These are phyloP conservation scores for Funneliformis mosseae DNA, from an alignment of 192 early-diverging fungal species.

Conservation along the genomic window DNA sequence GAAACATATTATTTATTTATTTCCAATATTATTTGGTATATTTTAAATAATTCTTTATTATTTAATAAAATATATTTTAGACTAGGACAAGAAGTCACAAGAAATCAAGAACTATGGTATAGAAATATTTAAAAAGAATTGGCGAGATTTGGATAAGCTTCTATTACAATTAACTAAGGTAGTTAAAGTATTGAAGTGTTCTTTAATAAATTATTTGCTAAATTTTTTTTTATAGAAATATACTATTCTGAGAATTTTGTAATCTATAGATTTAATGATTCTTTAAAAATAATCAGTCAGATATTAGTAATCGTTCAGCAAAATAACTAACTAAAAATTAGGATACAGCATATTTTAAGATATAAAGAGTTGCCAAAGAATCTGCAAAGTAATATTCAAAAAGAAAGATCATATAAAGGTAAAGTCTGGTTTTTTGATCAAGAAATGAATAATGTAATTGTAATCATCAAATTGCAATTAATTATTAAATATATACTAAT, in stretches of 20 bases:
- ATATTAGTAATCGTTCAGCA: background rate
- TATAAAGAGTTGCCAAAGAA: no score
- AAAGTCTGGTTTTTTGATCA: no score
- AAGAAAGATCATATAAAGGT: no score
- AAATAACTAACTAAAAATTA: background rate
- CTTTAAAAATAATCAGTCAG: background rate
- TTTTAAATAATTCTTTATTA: no score
- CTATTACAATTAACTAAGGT: background rate
- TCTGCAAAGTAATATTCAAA: no score
- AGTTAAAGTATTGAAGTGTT: background rate
- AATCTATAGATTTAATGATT: background rate
- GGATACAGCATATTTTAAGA: background rate
- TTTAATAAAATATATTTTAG: background rate
- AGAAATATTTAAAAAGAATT: background rate
- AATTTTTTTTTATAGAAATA: background rate
- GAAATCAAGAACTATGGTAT: background rate
- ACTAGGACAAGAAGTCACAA: background rate
- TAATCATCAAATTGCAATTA: no score
- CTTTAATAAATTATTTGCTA: background rate
- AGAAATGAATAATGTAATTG: background rate
- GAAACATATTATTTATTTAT: no score
- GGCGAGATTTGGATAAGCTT: background rate
- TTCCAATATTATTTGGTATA: no score
- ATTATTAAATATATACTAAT: no score
- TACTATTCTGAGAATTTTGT: background rate